These are phyloP conservation scores for Veloboletus limbatus DNA, from an alignment of 1,284 basidiomycete genomes.

Conservation along the genomic window DNA sequence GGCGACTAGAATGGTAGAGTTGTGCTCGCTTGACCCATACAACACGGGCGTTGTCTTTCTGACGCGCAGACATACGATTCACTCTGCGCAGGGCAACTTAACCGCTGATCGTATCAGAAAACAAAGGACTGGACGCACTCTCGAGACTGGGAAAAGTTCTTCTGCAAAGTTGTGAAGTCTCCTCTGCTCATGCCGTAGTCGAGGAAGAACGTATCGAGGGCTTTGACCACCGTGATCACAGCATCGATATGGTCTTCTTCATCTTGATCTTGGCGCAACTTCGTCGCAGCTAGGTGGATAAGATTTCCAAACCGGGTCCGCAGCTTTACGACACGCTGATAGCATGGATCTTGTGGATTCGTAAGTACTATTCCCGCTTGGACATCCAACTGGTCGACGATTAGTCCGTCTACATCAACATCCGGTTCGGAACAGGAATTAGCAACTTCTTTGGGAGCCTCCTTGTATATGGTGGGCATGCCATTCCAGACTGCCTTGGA, in stretches of 20 bases:
- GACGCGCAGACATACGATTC: conserved; percentile 67
- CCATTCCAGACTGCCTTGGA: conserved; percentile 71
- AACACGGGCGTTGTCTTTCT: conserved; percentile 72
- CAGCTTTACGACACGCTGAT: conserved; percentile 61
- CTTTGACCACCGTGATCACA: conserved; percentile 65
- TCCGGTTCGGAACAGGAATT: conserved; percentile 59
- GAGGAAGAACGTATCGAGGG: conserved; percentile 73
- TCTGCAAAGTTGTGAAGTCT: conserved; percentile 62
- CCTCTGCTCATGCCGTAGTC: conserved; percentile 66
- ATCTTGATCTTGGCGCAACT: conserved; percentile 54
- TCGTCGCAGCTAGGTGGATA: conserved; percentile 66
- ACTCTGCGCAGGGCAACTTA: conserved; percentile 39
- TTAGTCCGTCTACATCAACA: conserved; percentile 61
- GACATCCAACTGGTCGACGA: conserved; percentile 61
- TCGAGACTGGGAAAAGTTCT: conserved; percentile 63
- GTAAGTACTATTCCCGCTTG: conserved; percentile 77
- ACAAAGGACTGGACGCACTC: conserved; percentile 49
- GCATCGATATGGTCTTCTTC: conserved; percentile 92
- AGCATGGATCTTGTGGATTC: conserved; percentile 74
- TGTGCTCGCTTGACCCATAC: conserved; percentile 82
- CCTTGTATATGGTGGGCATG: conserved; percentile 63
- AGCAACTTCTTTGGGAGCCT: conserved; percentile 54
- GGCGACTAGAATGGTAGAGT: conserved; percentile 66
- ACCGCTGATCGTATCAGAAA: neutral
- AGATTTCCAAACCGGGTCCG: conserved; percentile 70